A percentile compares a stretch with the other conserved stretches of the same genome.
These are phyloP conservation scores for Cyberlindnera samutprakarnensis DNA, from an alignment of 805 yeast species.

Conservation along the genomic window DNA sequence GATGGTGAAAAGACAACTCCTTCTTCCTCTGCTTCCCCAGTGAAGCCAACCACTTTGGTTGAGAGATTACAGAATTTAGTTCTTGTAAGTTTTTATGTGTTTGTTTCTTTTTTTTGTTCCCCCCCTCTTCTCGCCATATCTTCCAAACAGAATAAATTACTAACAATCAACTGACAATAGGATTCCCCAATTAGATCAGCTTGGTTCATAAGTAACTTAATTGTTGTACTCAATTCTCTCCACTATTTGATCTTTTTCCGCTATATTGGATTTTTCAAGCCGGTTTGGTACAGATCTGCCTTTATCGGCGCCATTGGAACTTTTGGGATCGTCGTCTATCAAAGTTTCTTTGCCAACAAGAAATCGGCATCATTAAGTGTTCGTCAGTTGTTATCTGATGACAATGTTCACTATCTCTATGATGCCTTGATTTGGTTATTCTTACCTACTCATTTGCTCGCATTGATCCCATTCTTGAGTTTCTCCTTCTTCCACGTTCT, in stretches of 20 bases:
- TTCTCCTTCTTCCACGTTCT: constrained; percentile 80
- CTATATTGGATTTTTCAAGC: constrained; percentile 27
- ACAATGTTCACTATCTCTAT: constrained; percentile 65
- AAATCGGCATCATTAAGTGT: constrained; percentile 19
- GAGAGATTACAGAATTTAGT: no score
- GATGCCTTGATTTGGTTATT: constrained; percentile 48
- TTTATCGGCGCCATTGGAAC: constrained; percentile 62
- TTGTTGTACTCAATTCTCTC: constrained; percentile 34
- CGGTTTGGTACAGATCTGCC: constrained; percentile 48
- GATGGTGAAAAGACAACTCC: no score
- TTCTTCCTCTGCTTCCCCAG: no score
- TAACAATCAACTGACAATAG: constrained; percentile 3
- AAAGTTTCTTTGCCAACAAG: constrained; percentile 31
- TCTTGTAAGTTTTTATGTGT: no score
- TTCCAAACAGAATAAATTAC: no score
- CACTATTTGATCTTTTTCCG: constrained; percentile 31
- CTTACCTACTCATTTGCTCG: constrained; percentile 46
- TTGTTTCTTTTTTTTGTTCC: no score
- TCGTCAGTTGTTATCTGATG: constrained; percentile 41
- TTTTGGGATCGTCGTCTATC: constrained; percentile 69
- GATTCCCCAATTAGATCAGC: constrained; percentile 47
- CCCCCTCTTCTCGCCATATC: no score
- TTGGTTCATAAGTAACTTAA: constrained; percentile 66
- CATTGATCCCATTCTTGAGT: constrained; percentile 66
- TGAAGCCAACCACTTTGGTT: no score